Evolutionary conservation across 2,329 filamentous ascomycete species (phyloP), one percentile per base, ranked within the genome.

Genomic region (Domatiomyces globalis): DNA sequence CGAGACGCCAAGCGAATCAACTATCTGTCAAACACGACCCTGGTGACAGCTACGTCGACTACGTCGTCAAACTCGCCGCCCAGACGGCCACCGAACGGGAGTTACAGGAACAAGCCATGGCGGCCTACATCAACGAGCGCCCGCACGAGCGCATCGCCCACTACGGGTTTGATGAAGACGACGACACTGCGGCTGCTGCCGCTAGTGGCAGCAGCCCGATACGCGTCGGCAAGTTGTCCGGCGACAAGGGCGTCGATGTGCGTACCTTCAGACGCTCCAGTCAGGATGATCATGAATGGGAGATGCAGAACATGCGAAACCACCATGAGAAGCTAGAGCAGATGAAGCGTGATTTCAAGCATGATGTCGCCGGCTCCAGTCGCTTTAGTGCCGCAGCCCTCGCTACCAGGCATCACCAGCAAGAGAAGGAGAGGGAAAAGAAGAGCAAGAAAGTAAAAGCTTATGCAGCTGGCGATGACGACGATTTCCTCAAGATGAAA

Each of bases 231-330:
- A 55, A 51, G 49, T 56, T 61, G 22, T 61, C 56, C n/a, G 58
- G 61, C 12, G 57, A 63, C 15, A 60, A 61, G 46, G 58, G 60
- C 25, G 54, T 60, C 36, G 60, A 66, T 51, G 53, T 62, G 33
- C 42, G 59, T 27, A 63, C 62, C 18, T 69, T 67, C 47, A 63
- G 70, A 48, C 65, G 71, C 33, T 66, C 69, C 45, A 73, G 72
- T 1, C 68, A 67, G 19, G 64, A 64, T 19, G 71, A 73, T 56
- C 56, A 79, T 3, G 71, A 78, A 52, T 90, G 85, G 81, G 87
- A 87, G 63, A 75, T 92, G 62, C 78, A 82, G 61, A 83, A 87
- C 60, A 85, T 92, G 84, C 84, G 86, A 59, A 77, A 82, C 60
- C 84, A 90, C 66, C 84, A 81, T 49, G 79, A 86, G 59, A 73